phyloP scores from a whole-genome alignment of 1,284 basidiomycete species.

The Trichosporon asahii region DNA sequence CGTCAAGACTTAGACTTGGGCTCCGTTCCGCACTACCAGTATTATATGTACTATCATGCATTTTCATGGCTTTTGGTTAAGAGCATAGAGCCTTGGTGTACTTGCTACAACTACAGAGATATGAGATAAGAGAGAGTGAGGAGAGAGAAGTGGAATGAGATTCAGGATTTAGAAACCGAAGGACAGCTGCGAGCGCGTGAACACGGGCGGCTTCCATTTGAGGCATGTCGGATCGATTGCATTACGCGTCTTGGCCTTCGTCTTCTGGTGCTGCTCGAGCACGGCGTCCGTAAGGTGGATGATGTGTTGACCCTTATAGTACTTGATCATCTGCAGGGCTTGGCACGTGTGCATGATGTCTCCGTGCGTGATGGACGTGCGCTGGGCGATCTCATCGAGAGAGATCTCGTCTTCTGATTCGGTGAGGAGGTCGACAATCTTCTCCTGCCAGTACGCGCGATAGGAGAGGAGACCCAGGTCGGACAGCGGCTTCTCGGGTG shows the following conservation, averaged over 20 bases:
- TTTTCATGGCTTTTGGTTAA: slow-evolving; percentile 11
- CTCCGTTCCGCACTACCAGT: background rate
- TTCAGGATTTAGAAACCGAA: slow-evolving; percentile 75
- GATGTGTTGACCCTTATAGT: slow-evolving; percentile 91
- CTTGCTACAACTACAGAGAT: slow-evolving; percentile 14
- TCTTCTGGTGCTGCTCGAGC: slow-evolving; percentile 84
- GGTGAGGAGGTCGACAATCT: slow-evolving; percentile 86
- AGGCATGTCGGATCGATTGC: slow-evolving; percentile 77
- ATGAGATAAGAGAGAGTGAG: background rate
- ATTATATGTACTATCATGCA: slow-evolving; percentile 21
- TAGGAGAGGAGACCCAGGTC: slow-evolving; percentile 93
- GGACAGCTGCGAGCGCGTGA: slow-evolving; percentile 81
- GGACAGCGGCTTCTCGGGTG: slow-evolving; percentile 94
- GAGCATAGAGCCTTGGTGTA: background rate
- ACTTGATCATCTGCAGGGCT: slow-evolving; percentile 91
- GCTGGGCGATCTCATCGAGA: slow-evolving; percentile 96
- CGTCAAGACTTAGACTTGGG: background rate
- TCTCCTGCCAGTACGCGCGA: slow-evolving; percentile 96
- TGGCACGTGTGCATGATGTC: slow-evolving; percentile 99
- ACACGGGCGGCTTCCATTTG: slow-evolving; percentile 88
- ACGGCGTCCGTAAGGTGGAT: slow-evolving; percentile 88
- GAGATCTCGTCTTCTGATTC: slow-evolving; percentile 69
- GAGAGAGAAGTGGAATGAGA: background rate
- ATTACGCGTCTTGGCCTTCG: slow-evolving; percentile 71
- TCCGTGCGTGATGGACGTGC: slow-evolving; percentile 91